Evolutionary conservation across 768 basidiomycete species (phyloP), one percentile per base, ranked within the genome.

Genomic region (Russula emetica): DNA sequence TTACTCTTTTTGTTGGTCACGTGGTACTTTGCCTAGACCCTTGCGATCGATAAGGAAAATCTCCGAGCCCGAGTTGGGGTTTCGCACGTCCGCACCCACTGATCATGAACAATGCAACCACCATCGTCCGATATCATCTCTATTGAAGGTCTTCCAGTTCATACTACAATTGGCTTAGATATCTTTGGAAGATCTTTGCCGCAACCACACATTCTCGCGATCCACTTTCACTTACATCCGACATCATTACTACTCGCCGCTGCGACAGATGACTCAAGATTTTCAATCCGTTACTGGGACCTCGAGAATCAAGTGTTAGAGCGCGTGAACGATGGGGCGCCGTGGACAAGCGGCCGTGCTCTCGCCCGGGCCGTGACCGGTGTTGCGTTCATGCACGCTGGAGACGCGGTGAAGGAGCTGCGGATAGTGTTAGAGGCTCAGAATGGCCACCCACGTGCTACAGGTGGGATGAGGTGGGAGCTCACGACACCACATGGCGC

Each of bases 171-270:
- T 49, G 58, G 58, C 20, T 45, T 56, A 1, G 57, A 59, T 51
- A n/a, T 22, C 30, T 53, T 51, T 34, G 52, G 45, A 30, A 47
- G 20, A 13, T 3, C 34, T 7, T 28, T 16, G 20, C 62, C 54
- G 0, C 62, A 63, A 45, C 62, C 47, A 7, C 54, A 59, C 54
- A 55, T 18, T 24, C 45, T 67, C 22, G 32, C 53, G 20, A 54
- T 67, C 14, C 54, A 60, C 58, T 57, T 67, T n/a, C 66, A 63
- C 57, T 58, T 67, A 20, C 58, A 55, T 22, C 58, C 62, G 6
- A 45, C 40, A 8, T 63, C 66, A 10, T 59, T 67, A 13, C 24
- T 60, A 1, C 66, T 67, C 20, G 62, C 66, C 13, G 62, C 62
- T 9, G 42, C 62, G 13, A 63, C 66, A 9, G 66, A 67, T 50